phyloP scores from a whole-genome alignment of 352 stramenopile genomes.

The Halophytophthora polymorphica region DNA sequence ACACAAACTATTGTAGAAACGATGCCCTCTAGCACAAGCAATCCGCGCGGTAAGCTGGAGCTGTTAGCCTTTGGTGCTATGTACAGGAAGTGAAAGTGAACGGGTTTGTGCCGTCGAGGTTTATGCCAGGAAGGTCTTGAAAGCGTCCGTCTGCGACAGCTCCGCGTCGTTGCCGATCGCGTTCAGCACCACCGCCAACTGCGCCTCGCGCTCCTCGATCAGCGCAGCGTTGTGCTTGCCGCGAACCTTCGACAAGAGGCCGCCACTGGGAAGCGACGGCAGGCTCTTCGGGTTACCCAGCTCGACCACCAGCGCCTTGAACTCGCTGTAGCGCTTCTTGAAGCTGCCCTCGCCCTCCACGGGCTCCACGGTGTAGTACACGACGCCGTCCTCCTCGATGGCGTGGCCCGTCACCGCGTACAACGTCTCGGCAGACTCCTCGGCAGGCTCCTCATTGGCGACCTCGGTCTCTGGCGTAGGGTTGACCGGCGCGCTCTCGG shows the following conservation, averaged over 20 bases:
- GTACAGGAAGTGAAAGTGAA: too few species aligned
- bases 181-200: conserved; percentile 67
- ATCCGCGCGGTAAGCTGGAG: too few species aligned
- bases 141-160: conserved; percentile 40
- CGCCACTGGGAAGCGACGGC: conserved; percentile 50
- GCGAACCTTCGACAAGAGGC: conserved; percentile 45
- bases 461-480: conserved; percentile 17
- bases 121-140: conserved; percentile 53
- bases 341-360: conserved; percentile 29
- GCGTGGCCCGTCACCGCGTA: conserved; percentile 53
- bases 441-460: background rate
- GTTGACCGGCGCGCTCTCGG: conserved; percentile 10
- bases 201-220: conserved; percentile 57
- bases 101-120: too few species aligned
- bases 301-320: conserved; percentile 62
- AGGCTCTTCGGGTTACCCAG: conserved; percentile 33
- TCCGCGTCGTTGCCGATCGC: conserved; percentile 41
- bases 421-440: conserved; percentile 17
- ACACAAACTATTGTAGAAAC: too few species aligned
- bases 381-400: conserved; percentile 60
- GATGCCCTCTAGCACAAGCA: too few species aligned
- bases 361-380: conserved; percentile 66
- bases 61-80: too few species aligned
- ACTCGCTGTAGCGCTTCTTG: conserved; percentile 83
- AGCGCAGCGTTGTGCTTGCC: conserved; percentile 59